These are phyloP conservation scores for Dittrichia graveolens DNA, from an alignment of 129 eudicot species.

Conservation along the genomic window DNA sequence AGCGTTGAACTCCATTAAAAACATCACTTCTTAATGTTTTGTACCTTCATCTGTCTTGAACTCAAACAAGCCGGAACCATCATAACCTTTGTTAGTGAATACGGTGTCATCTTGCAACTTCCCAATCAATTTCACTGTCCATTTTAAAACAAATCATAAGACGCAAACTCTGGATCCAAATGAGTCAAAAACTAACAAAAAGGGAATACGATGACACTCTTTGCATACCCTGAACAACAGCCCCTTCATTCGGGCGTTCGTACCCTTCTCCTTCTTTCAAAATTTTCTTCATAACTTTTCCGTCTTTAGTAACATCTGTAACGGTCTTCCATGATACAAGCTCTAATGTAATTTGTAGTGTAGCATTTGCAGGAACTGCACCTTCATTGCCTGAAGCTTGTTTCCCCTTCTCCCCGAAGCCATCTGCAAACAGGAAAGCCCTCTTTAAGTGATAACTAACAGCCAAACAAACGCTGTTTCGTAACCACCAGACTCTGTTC, in stretches of 20 bases:
- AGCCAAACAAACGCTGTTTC: neutral
- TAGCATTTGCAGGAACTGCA: slow-evolving; percentile 85
- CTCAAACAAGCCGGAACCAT: slow-evolving; percentile 57
- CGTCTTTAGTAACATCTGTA: slow-evolving; percentile 63
- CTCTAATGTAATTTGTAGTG: slow-evolving; percentile 63
- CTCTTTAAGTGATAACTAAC: neutral
- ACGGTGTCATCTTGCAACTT: slow-evolving; percentile 82
- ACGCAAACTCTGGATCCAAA: neutral
- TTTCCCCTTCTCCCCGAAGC: slow-evolving; percentile 91
- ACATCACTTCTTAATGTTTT: neutral
- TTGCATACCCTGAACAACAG: slow-evolving; percentile 63
- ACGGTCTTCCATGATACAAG: slow-evolving; percentile 87
- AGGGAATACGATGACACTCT: too few species aligned
- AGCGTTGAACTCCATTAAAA: neutral
- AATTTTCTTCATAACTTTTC: slow-evolving; percentile 78
- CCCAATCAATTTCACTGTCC: slow-evolving; percentile 77
- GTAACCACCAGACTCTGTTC: neutral
- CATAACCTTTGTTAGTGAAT: slow-evolving; percentile 71
- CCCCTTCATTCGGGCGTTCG: slow-evolving; percentile 86
- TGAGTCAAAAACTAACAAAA: neutral
- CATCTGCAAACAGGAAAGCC: slow-evolving; percentile 55
- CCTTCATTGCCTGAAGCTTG: slow-evolving; percentile 63
- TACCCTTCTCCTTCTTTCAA: slow-evolving; percentile 92
- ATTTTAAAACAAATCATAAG: slow-evolving; percentile 14
- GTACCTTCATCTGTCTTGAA: slow-evolving; percentile 94